Evolutionary conservation across 306 rosid species (phyloP).

Genomic region (Astragalus membranaceus): DNA sequence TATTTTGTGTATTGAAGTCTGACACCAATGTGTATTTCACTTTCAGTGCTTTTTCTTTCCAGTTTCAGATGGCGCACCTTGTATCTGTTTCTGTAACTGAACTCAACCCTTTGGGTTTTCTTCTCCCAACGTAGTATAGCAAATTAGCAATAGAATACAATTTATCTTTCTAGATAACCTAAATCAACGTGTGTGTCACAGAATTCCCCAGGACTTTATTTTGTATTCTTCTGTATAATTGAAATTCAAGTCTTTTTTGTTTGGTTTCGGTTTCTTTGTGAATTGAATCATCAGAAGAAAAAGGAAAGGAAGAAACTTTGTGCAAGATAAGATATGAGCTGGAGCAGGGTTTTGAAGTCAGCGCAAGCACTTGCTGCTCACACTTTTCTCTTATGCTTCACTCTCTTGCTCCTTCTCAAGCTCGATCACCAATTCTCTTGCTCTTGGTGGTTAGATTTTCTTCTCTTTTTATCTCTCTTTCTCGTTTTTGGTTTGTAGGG

Average conservation of each 20-base stretch:
- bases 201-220: neutral
- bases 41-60: neutral
- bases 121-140: neutral
- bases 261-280: neutral
- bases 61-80: slow-evolving; percentile 18
- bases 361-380: slow-evolving; percentile 84
- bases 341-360: slow-evolving; percentile 93
- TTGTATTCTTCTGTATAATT: neutral
- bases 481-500: neutral
- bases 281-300: neutral
- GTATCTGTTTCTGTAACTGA: neutral
- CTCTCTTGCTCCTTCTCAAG: slow-evolving; percentile 82
- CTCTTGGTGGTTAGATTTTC: slow-evolving; percentile 85
- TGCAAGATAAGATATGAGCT: slow-evolving; percentile 43
- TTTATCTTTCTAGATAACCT: neutral
- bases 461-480: neutral
- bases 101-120: neutral
- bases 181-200: neutral
- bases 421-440: slow-evolving; percentile 61
- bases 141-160: too few relatives aligned
- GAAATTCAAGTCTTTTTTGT: too few relatives aligned
- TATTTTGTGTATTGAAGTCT: neutral
- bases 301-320: neutral
- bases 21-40: neutral
- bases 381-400: slow-evolving; percentile 64